These are phyloP conservation scores for Prunus davidiana DNA, from an alignment of 306 rosid genomes.

Conservation along the genomic window DNA sequence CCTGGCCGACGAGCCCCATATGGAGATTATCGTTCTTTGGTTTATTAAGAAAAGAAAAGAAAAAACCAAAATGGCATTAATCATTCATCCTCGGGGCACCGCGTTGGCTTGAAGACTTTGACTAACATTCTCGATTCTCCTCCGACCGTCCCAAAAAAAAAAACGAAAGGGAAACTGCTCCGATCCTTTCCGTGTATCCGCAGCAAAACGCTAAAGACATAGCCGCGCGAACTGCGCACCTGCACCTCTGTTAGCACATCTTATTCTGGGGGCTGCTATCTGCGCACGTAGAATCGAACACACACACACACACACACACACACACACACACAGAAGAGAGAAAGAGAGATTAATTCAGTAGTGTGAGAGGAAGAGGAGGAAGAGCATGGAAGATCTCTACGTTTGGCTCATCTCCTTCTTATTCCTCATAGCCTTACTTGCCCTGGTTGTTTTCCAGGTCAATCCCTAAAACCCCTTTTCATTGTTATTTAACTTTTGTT, in stretches of 20 bases:
- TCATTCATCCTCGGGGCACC: slow-evolving; percentile 8
- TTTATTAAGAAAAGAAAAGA: not conserved
- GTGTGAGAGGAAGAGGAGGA: slow-evolving; percentile 2
- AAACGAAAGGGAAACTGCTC: not conserved
- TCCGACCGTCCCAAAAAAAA: not conserved
- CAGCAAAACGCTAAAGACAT: not conserved
- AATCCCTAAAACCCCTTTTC: slow-evolving; percentile 3
- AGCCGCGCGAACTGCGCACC: slow-evolving; percentile 13
- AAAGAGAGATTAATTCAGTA: not conserved
- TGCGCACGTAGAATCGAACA: not conserved
- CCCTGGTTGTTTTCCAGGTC: slow-evolving; percentile 85
- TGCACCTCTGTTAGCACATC: slow-evolving; percentile 7
- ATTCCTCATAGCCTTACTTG: slow-evolving; percentile 67
- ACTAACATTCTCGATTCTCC: not conserved
- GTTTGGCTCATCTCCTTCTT: slow-evolving; percentile 92
- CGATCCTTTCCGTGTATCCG: slow-evolving; percentile 2
- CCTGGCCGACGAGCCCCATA: not conserved
- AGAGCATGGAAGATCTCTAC: slow-evolving; percentile 66
- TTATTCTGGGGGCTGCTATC: slow-evolving; percentile 1
- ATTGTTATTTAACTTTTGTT: not conserved
- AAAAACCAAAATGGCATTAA: not conserved
- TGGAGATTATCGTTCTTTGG: not conserved
- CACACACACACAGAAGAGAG: not conserved
- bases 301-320: not conserved
- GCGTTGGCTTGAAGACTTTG: not conserved